These are phyloP conservation scores for Candida methanosorbosa DNA, from an alignment of 805 yeast genomes.

Conservation along the genomic window DNA sequence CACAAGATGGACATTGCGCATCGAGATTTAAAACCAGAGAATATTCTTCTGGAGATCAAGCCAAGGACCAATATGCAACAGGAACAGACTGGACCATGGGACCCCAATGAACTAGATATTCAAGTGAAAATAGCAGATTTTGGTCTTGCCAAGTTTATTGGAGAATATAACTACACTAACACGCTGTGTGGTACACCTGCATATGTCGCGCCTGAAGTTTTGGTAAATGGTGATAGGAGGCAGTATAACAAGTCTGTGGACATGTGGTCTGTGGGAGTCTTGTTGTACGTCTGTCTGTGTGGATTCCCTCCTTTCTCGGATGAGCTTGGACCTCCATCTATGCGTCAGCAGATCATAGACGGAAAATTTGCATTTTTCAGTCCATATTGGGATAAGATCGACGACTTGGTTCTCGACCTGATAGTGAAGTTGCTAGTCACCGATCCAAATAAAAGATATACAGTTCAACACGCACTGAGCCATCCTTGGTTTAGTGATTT, in stretches of 20 bases:
- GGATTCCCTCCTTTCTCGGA: constrained; percentile 86
- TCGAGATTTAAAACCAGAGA: constrained; percentile 92
- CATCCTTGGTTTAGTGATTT: constrained; percentile 35
- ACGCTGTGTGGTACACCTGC: constrained; percentile 85
- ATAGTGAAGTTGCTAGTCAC: constrained; percentile 54
- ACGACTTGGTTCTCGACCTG: constrained; percentile 56
- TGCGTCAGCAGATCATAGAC: constrained; percentile 63
- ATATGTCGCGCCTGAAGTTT: constrained; percentile 77
- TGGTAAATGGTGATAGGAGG: constrained; percentile 39
- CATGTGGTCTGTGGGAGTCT: constrained; percentile 77
- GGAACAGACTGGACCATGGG: constrained; percentile 43
- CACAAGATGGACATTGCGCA: constrained; percentile 92
- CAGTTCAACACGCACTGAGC: constrained; percentile 26
- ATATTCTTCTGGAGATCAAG: constrained; percentile 52
- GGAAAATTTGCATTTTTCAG: constrained; percentile 69
- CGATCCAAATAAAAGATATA: constrained; percentile 35
- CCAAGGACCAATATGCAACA: constrained; percentile 12
- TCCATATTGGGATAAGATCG: constrained; percentile 71
- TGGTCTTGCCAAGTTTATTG: constrained; percentile 64
- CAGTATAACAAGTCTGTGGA: constrained; percentile 67
- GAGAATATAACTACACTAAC: constrained; percentile 64
- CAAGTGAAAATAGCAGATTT: constrained; percentile 74
- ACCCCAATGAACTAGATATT: constrained; percentile 48
- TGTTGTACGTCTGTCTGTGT: constrained; percentile 68
- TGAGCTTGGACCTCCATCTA: constrained; percentile 69